Conservation (phyloP, 495 filamentous ascomycete species). For the Xylaria longipes region DNA sequence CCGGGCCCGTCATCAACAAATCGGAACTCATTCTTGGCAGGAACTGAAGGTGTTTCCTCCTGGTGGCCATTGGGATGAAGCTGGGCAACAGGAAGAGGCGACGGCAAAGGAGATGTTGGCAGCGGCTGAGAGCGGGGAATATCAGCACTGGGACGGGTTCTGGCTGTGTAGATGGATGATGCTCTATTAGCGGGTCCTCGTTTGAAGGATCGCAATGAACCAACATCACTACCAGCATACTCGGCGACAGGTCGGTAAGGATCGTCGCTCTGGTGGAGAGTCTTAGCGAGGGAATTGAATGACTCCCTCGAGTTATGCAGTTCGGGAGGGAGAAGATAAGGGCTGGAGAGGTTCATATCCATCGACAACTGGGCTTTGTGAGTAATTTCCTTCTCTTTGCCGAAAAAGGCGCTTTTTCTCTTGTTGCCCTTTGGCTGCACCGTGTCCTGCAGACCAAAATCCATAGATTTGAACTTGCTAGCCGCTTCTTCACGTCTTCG, state of each 20-base stretch:
- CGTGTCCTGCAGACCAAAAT: conserved; percentile 79
- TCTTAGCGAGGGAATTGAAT: conserved; percentile 79
- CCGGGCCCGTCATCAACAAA: conserved; percentile 41
- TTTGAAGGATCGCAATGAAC: conserved; percentile 63
- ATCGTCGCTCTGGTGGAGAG: conserved; percentile 72
- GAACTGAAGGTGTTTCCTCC: conserved; percentile 22
- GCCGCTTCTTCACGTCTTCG: conserved; percentile 79
- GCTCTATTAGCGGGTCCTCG: conserved; percentile 56
- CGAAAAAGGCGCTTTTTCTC: conserved; percentile 52
- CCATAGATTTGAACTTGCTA: conserved; percentile 90
- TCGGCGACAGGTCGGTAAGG: conserved; percentile 78
- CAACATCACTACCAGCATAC: conserved; percentile 63
- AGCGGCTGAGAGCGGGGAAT: conserved; percentile 26
- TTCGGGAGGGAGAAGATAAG: conserved; percentile 87
- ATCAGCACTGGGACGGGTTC: conserved; percentile 37
- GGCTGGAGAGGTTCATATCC: conserved; percentile 80
- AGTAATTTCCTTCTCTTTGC: conserved; percentile 55
- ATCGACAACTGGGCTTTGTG: conserved; percentile 78
- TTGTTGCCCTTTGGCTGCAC: conserved; percentile 44
- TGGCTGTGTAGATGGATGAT: conserved; percentile 68
- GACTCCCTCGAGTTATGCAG: conserved; percentile 83
- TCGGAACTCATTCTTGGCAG: conserved; percentile 38
- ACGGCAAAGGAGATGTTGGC: conserved; percentile 36
- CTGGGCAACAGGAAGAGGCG: conserved; percentile 37
- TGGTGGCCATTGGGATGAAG: conserved; percentile 22